phyloP scores from a whole-genome alignment of 2,329 filamentous ascomycete species.

The Cordyceps cicadae region DNA sequence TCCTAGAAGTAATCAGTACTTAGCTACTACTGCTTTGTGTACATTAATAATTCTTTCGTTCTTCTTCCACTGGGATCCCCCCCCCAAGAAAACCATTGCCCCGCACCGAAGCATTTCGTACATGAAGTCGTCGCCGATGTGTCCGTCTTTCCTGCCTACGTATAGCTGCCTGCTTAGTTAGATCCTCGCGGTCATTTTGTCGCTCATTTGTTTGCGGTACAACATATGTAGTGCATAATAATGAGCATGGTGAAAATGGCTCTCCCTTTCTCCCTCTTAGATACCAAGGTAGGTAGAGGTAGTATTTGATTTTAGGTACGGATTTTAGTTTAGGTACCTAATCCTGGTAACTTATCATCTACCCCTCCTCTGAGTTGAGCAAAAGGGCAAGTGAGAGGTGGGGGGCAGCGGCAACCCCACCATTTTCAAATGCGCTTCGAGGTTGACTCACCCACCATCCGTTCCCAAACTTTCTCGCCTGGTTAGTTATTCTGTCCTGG shows the following conservation, averaged over 20 bases:
- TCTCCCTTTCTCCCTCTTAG: too few relatives aligned
- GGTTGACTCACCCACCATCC: constrained; percentile 7
- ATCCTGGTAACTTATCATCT: background rate
- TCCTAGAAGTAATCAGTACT: too few relatives aligned
- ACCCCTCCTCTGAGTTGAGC: background rate
- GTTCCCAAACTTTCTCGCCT: background rate
- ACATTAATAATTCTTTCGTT: too few relatives aligned
- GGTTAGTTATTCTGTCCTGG: background rate
- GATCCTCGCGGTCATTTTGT: too few relatives aligned
- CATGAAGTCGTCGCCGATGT: too few relatives aligned
- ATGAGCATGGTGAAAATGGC: too few relatives aligned
- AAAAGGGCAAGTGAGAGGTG: background rate
- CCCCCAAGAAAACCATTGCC: background rate
- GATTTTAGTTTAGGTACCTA: background rate
- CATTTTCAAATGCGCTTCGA: background rate
- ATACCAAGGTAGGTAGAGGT: too few relatives aligned
- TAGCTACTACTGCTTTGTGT: too few relatives aligned
- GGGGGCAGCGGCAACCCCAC: constrained; percentile 1
- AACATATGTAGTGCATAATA: too few relatives aligned
- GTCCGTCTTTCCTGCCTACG: background rate
- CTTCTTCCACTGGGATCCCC: too few relatives aligned
- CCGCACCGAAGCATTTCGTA: background rate
- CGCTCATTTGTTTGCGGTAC: too few relatives aligned
- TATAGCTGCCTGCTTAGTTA: background rate
- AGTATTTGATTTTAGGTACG: too few relatives aligned